Conservation (phyloP, 352 stramenopile genomes). For the Pythium plurisporium region DNA sequence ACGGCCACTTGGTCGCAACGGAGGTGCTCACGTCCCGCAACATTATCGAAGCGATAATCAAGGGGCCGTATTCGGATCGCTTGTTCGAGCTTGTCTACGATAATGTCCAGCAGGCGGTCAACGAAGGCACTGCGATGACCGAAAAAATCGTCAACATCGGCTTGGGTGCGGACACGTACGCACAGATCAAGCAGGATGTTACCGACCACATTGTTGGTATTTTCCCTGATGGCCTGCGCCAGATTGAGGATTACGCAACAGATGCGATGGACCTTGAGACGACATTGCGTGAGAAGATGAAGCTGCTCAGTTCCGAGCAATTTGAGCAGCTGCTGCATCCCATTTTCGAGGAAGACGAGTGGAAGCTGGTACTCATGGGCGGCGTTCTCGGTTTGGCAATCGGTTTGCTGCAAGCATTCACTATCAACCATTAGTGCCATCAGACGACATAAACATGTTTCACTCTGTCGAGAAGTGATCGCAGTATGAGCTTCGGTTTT, state of each 20-base stretch:
- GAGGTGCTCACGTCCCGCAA: slow-evolving; percentile 87
- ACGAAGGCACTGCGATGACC: slow-evolving; percentile 64
- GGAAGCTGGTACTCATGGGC: slow-evolving; percentile 96
- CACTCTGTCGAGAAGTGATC: not conserved
- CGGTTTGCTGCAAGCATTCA: slow-evolving; percentile 89
- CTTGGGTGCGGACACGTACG: slow-evolving; percentile 78
- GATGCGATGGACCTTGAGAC: slow-evolving; percentile 88
- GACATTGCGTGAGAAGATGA: slow-evolving; percentile 92
- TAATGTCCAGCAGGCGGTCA: slow-evolving; percentile 84
- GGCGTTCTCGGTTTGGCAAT: slow-evolving; percentile 90
- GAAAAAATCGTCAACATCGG: slow-evolving; percentile 85
- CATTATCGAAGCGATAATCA: slow-evolving; percentile 88
- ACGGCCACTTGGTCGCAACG: slow-evolving; percentile 75
- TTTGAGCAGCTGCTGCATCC: slow-evolving; percentile 97
- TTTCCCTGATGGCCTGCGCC: slow-evolving; percentile 83
- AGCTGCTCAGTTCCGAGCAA: slow-evolving; percentile 76
- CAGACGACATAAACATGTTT: not conserved
- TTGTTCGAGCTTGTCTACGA: slow-evolving; percentile 87
- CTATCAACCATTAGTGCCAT: slow-evolving; percentile 70
- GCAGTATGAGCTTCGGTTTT: not conserved
- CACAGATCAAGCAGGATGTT: slow-evolving; percentile 85
- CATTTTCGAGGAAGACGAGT: slow-evolving; percentile 98
- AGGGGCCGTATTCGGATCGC: slow-evolving; percentile 80
- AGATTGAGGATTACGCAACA: slow-evolving; percentile 93
- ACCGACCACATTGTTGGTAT: slow-evolving; percentile 86